Conservation (phyloP, 164 flowering plant species). For the Warburgia ugandensis region DNA sequence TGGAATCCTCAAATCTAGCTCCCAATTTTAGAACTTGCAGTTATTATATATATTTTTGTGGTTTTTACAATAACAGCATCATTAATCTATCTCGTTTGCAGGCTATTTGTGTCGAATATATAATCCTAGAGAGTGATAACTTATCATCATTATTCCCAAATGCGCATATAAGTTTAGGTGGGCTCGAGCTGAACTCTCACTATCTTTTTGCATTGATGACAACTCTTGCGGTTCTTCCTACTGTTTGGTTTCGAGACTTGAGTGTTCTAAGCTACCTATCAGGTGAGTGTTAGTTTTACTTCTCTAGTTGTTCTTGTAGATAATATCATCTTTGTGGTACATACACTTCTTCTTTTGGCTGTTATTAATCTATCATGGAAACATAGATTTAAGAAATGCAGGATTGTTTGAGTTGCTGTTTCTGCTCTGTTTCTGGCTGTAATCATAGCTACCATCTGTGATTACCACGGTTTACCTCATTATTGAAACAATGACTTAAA, state of each 20-base stretch:
- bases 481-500: too few species aligned
- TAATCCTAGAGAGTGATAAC: constrained; percentile 93
- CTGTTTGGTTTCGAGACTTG: constrained; percentile 82
- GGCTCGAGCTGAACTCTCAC: constrained; percentile 40
- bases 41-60: neutral
- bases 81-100: constrained; percentile 21
- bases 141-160: constrained; percentile 84
- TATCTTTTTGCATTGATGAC: constrained; percentile 68
- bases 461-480: too few species aligned
- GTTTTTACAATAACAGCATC: neutral
- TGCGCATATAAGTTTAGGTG: constrained; percentile 66
- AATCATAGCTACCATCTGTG: too few species aligned
- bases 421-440: too few species aligned
- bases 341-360: too few species aligned
- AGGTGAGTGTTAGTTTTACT: constrained; percentile 31
- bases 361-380: too few species aligned
- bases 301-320: too few species aligned
- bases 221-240: constrained; percentile 83
- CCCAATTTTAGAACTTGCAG: too few species aligned
- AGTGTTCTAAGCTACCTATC: constrained; percentile 87
- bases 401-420: too few species aligned
- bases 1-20: too few species aligned
- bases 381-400: too few species aligned
- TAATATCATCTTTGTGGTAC: too few species aligned
- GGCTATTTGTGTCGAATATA: constrained; percentile 92